Base-by-base conservation (phyloP, 2,329 filamentous ascomycete species). In the Xylariaceae sp. region DNA sequence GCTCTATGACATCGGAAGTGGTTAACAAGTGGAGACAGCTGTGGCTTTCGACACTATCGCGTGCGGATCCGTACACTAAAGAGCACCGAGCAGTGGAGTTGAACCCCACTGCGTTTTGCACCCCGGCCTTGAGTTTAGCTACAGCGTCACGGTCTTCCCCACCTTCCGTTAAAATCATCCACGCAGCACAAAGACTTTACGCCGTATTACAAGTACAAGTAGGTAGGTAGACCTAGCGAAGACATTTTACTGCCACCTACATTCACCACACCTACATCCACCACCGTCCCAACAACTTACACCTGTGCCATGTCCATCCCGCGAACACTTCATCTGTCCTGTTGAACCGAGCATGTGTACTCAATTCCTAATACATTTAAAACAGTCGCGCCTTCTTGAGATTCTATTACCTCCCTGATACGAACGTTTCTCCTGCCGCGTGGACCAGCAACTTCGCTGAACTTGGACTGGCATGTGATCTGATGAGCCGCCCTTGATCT, bases 371-470 rank as follows among this genome's bases (percentile, higher is more conserved):
- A 53, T 37, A 50, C n/a, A 23, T 49, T 42, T 56, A 44, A 9
- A 42, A 57, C 55, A 50, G 55, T 52, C 55, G 37, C 53, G 45
- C n/a, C 39, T 56, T 61, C 53, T 63, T n/a, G 61, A 68, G 39
- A 58, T 68, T 60, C 55, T 66, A 49, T 57, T 65, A 23, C 66
- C 65, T 59, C 64, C 59, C 55, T 68, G 58, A 66, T 23, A 42
- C 30, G 17, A n/a, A 48, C 48, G 30, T 51, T 34, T 51, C 51
- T 37, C 49, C 23, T 8, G 13, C 7, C 18, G 6, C 47, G 47
- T 48, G 45, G 15, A 57, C 35, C 53, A 35, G 52, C 8, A n/a
- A 30, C 50, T 13, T 39, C 39, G 48, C 30, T 57, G 55, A 57
- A 56, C 59, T 58, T 58, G 51, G 37, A 52, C 53, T 52, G 56